Base-by-base conservation (phyloP, 176 grass and related monocot genomes). In the Phyllostachys edulis region DNA sequence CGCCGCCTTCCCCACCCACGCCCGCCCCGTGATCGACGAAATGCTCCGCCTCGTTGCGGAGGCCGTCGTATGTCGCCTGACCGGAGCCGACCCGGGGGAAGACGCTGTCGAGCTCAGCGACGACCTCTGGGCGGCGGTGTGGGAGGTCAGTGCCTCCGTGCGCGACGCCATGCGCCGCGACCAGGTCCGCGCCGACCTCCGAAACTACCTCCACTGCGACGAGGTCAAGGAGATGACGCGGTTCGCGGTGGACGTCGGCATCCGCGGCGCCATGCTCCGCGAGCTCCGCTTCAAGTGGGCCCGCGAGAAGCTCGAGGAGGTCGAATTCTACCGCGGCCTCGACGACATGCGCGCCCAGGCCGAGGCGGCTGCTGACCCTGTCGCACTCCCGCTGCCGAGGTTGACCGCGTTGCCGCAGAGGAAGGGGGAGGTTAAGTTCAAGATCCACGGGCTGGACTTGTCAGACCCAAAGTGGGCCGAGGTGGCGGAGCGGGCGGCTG, bases 201-300 rank as follows among this genome's bases (percentile, higher is more conserved):
- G 83, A 18, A 54, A 94, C 50, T 91, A 93, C 80, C 78, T 93
- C 20, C 90, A 96, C 70, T 97, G 84, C 89, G 90, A 92, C 56
- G 86, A 93, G 74, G 96, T 98, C 55, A 98, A 98, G 90, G 87
- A 93, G 84, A 98, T 95, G 96, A 92, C 91, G 85, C 89, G 85
- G 27, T 98, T 98, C 60, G 93, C 96, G 16, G 87, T 65, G 15
- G 96, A 98, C 38, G 87, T 95, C 1, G 96, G 96, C 80, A 83
- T 98, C 75, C 86, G 87, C 26, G 96, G 96, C 10, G 59, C 91
- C 47, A 87, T 93, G 80, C 96, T 98, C 41, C 86, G 96, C 37
- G 96, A 98, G 85, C 85, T 98, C 49, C 96, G 93, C 20, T 98
- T 98, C 85, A 98, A 98, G 77, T 98, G 96, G 96, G 93, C 96